Base-by-base conservation (phyloP, 2,329 filamentous ascomycete species). In the Cercospora beticola region DNA sequence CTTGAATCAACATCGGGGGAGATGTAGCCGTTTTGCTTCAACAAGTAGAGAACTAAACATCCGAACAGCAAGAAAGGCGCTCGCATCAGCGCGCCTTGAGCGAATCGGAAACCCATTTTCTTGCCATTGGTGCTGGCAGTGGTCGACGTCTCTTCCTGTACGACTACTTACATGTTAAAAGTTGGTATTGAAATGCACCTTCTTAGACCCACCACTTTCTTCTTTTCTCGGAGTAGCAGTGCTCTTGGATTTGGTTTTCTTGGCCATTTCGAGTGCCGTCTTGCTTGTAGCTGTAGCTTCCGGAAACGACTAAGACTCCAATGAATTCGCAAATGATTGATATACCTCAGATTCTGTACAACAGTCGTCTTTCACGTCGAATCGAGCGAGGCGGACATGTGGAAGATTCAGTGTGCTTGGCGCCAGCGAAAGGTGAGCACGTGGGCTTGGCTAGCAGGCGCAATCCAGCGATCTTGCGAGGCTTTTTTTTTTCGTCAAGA, bases 61-160 rank as follows among this genome's bases (percentile, higher is more conserved):
- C 56, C 56, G 30, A 59, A 14, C 9, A 59, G 56, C 16, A 59
- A 30, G n/a, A 59, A 59, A 18, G 56, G 56, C 16, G 56, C 56
- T 59, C 56, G 28, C 56, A 59, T 59, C n/a, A 59, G 28, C 56
- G 56, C 56, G n/a, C 56, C 56, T 36, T 59, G 56, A 10, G 28
- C 56, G 56, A 59, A 59, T 31, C 56, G 30, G 16, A 59, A 59
- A 1, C 56, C 56, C 30, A 59, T 4, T 33, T 59, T 59, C n/a
- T 36, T 59, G 56, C 56, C 56, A 59, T 59, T 14, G 56, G n/a
- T 59, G 36, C 16, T 8, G 36, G 36, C 36, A 33, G n/a, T 21
- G 16, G 8, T 31, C 9, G 31, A 3, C n/a, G 16, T 18, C 10
- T 33, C 31, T 14, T 28, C 18, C 31, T 21, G 56, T 36, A 23